These are phyloP conservation scores for Neohortaea acidophila DNA, from an alignment of 495 filamentous ascomycete genomes.

Conservation along the genomic window DNA sequence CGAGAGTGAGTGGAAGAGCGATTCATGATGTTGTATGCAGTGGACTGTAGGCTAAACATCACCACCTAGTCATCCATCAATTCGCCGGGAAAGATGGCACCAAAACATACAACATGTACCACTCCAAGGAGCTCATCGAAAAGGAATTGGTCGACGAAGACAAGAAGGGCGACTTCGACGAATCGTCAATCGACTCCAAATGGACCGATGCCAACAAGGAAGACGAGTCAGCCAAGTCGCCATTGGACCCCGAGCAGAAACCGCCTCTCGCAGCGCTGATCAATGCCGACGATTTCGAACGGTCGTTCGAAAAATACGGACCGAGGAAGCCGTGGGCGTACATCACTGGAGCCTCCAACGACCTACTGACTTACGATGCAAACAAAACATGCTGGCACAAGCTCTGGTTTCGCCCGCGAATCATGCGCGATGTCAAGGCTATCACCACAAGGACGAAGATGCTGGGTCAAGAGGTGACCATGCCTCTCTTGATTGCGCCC, in stretches of 20 bases:
- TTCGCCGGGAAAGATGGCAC: constrained; percentile 19
- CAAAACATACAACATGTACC: constrained; percentile 18
- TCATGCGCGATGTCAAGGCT: constrained; percentile 50
- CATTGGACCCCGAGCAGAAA: constrained; percentile 33
- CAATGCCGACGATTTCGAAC: constrained; percentile 48
- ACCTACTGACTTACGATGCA: constrained; percentile 47
- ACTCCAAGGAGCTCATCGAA: constrained; percentile 13
- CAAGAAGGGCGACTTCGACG: constrained; percentile 16
- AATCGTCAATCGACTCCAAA: constrained; percentile 12
- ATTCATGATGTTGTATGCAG: too few relatives aligned
- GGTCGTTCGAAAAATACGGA: constrained; percentile 44
- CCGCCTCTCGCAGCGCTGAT: constrained; percentile 56
- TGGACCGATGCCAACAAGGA: constrained; percentile 16
- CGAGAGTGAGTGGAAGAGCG: too few relatives aligned
- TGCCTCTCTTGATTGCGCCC: constrained; percentile 60
- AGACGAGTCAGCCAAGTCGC: constrained; percentile 1
- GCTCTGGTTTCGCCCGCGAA: constrained; percentile 58
- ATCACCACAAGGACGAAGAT: constrained; percentile 45
- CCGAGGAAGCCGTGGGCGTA: constrained; percentile 69
- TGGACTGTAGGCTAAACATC: too few relatives aligned
- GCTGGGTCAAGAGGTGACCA: constrained; percentile 39
- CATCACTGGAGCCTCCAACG: constrained; percentile 66
- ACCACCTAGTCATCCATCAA: constrained; percentile 16
- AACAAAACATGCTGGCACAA: constrained; percentile 45
- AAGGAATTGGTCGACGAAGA: constrained; percentile 7